Evolutionary conservation across 164 flowering plant species (phyloP).

Genomic region (Vitis rotundifolia): DNA sequence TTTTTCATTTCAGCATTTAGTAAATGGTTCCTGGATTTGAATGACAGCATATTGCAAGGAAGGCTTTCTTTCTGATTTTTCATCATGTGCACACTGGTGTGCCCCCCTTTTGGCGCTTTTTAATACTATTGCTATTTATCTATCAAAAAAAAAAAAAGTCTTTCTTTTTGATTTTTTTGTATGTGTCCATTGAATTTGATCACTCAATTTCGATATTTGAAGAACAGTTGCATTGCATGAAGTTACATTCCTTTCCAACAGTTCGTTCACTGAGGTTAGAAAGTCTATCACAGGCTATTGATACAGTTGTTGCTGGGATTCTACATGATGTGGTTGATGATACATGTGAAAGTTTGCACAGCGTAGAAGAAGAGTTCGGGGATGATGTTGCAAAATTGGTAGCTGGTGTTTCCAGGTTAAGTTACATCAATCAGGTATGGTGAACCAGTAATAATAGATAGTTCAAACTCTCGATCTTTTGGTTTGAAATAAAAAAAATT

Average conservation of each 20-base stretch:
- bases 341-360: conserved; percentile 53
- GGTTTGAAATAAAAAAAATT: neutral
- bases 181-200: neutral
- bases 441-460: neutral
- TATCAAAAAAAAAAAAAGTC: too few species aligned
- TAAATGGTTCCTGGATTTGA: too few species aligned
- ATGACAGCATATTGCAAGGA: too few species aligned
- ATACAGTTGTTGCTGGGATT: conserved; percentile 92
- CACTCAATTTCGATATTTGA: neutral
- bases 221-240: neutral
- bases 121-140: too few species aligned
- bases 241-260: neutral
- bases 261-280: neutral
- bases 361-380: conserved; percentile 73
- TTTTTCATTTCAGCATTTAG: too few species aligned
- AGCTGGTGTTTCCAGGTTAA: conserved; percentile 87
- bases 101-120: too few species aligned
- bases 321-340: conserved; percentile 96
- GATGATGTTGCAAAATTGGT: conserved; percentile 84
- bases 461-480: neutral
- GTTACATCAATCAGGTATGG: conserved; percentile 85
- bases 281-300: conserved; percentile 65
- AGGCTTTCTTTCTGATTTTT: too few species aligned
- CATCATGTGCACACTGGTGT: too few species aligned
- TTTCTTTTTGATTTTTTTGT: neutral